Evolutionary conservation across 2,329 filamentous ascomycete genomes (phyloP), one percentile per base, ranked within the genome.

Genomic region (Cytospora leucostoma): DNA sequence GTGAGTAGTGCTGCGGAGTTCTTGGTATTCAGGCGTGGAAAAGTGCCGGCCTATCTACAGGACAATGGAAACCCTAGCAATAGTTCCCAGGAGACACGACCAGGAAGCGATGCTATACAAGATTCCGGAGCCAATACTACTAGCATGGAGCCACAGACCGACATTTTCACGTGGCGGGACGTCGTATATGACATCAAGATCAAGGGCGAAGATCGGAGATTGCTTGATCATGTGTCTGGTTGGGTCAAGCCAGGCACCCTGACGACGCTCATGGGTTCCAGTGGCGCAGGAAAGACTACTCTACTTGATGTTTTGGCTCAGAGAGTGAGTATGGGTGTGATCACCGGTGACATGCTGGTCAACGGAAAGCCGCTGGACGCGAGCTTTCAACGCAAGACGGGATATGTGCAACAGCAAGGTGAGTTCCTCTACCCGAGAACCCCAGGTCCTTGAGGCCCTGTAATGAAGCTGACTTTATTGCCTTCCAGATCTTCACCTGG

Each of bases 161-260:
- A 80, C 40, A 83, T 93, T 61, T 94, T 95, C 74, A 89, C 90
- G 49, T 96, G 91, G 92, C 82, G 85, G 61, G 82, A 93, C 68
- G 88, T 95, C 0, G 88, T 87, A 67, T 96, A 84, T 62, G 81
- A 86, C 21, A 83, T 87, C 67, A 84, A 89, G 68, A 90, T 96
- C 76, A 95, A 95, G 76, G 82, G 81, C 1, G 84, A 91, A 67
- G 77, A 81, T 1, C 84, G 91, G n/a, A 83, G 89, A 19, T 73
- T 97, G 65, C 76, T 97, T 59, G 88, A 96, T 68, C 79, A 93
- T 62, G 90, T 96, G 1, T 86, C 91, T 68, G 93, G 93, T 7
- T 96, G 91, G 90, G 91, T 97, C 62, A 93, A 93, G 74, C 93
- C 93, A 0, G 93, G 93, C 35, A 96, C 91, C 1, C 77, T 96